These are phyloP conservation scores for Nakazawaea ernobii DNA, from an alignment of 805 yeast species.

Conservation along the genomic window DNA sequence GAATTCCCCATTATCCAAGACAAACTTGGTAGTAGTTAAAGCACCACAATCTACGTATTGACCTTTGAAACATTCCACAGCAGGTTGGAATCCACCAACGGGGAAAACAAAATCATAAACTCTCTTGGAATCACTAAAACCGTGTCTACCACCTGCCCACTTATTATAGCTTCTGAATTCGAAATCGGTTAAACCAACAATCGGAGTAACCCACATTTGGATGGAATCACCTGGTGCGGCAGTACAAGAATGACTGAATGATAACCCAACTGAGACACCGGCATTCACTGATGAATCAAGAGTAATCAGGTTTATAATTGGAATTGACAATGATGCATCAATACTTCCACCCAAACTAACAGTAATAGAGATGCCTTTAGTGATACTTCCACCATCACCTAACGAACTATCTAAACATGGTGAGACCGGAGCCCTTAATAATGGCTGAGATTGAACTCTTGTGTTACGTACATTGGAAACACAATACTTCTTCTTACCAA, in stretches of 20 bases:
- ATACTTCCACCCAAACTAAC: slow-evolving; percentile 1
- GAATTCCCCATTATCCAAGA: neutral
- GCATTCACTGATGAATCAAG: neutral
- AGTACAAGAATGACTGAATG: slow-evolving; percentile 8
- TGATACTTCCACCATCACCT: slow-evolving; percentile 10
- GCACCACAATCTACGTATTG: slow-evolving; percentile 5
- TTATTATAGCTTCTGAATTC: slow-evolving; percentile 2
- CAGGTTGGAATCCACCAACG: slow-evolving; percentile 6
- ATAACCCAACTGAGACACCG: neutral
- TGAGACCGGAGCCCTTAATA: slow-evolving; percentile 2
- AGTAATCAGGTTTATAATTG: neutral
- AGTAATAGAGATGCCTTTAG: slow-evolving; percentile 4
- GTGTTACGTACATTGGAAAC: slow-evolving; percentile 4
- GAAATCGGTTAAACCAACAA: slow-evolving; percentile 8
- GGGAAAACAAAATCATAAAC: slow-evolving; percentile 6
- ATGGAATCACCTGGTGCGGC: slow-evolving; percentile 9
- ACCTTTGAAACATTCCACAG: slow-evolving; percentile 7
- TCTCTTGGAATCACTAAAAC: neutral
- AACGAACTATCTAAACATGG: slow-evolving; percentile 7
- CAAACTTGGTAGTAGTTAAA: neutral
- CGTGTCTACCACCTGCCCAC: neutral
- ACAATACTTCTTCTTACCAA: slow-evolving; percentile 7
- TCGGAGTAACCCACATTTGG: slow-evolving; percentile 10
- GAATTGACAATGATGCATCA: neutral
- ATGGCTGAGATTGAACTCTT: neutral